Evolutionary conservation across 1,139 yeast species (phyloP).

Genomic region (Yamadazyma spencermartinsiae): DNA sequence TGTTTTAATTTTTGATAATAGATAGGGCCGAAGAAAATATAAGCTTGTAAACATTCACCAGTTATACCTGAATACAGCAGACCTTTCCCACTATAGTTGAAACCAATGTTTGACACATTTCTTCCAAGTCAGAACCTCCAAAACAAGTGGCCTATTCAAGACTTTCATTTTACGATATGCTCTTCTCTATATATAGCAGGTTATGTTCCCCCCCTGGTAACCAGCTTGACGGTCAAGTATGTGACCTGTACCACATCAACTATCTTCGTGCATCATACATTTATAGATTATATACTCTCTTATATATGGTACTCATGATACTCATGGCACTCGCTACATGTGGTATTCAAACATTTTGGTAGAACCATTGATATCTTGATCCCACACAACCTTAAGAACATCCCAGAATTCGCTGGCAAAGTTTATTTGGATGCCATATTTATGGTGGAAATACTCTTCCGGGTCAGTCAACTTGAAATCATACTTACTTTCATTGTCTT

Average conservation of each 20-base stretch:
- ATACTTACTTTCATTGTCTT: slow-evolving; percentile 32
- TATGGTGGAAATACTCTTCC: slow-evolving; percentile 47
- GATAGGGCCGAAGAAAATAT: slow-evolving; percentile 97
- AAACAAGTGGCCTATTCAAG: slow-evolving; percentile 97
- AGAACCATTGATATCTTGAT: slow-evolving; percentile 33
- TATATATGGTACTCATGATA: no score
- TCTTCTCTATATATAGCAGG: no score
- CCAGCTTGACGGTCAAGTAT: no score
- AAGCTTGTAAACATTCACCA: slow-evolving; percentile 96
- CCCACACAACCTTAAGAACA: slow-evolving; percentile 71
- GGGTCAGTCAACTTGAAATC: slow-evolving; percentile 40
- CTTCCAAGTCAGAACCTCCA: slow-evolving; percentile 94
- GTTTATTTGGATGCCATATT: slow-evolving; percentile 54
- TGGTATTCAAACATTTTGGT: slow-evolving; percentile 36
- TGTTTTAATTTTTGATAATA: slow-evolving; percentile 97
- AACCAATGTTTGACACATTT: slow-evolving; percentile 93
- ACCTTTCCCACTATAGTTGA: slow-evolving; percentile 93
- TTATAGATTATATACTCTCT: no score
- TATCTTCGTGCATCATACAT: no score
- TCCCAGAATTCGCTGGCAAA: slow-evolving; percentile 82
- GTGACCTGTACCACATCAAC: no score
- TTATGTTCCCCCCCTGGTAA: no score
- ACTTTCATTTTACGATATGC: slow-evolving; percentile 79
- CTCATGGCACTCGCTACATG: slow-evolving; percentile 7
- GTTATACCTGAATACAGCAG: slow-evolving; percentile 98